Evolutionary conservation across 192 early-diverging fungal genomes (phyloP).

Genomic region (Gonapodya prolifera): DNA sequence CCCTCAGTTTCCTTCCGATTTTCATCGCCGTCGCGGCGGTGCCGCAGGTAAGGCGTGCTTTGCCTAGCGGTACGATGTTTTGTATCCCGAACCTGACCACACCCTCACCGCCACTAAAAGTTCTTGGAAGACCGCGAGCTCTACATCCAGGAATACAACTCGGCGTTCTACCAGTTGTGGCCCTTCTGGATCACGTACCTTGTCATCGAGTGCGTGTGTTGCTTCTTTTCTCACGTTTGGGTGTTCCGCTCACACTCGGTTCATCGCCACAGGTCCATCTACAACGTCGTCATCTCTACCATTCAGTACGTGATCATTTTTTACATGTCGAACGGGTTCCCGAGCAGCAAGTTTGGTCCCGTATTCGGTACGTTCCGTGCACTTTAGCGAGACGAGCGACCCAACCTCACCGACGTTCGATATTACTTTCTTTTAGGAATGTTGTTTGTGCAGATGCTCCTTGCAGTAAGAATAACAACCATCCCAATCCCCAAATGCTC

Average conservation of each 20-base stretch:
- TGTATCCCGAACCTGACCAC: too few species aligned
- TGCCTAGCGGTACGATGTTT: too few species aligned
- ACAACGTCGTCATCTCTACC: neutral
- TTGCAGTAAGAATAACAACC: too few species aligned
- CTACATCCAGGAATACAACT: neutral
- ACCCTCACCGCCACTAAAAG: slow-evolving; percentile 9
- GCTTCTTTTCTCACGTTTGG: neutral
- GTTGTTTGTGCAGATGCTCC: neutral
- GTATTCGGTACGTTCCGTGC: too few species aligned
- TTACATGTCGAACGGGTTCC: too few species aligned
- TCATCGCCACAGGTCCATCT: too few species aligned
- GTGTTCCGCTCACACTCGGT: neutral
- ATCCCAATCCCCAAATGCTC: too few species aligned
- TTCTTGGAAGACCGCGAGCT: neutral
- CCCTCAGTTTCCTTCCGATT: slow-evolving; percentile 12
- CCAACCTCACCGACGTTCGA: neutral
- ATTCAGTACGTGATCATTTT: neutral
- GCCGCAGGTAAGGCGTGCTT: slow-evolving; percentile 49
- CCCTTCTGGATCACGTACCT: slow-evolving; percentile 10
- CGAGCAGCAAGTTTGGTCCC: too few species aligned
- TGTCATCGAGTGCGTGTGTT: neutral
- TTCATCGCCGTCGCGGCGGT: neutral
- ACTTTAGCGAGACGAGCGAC: too few species aligned
- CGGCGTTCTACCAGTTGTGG: slow-evolving; percentile 11
- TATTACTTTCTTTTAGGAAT: neutral